Conservation (phyloP, 1,284 basidiomycete genomes). For the Cerioporus squamosus region DNA sequence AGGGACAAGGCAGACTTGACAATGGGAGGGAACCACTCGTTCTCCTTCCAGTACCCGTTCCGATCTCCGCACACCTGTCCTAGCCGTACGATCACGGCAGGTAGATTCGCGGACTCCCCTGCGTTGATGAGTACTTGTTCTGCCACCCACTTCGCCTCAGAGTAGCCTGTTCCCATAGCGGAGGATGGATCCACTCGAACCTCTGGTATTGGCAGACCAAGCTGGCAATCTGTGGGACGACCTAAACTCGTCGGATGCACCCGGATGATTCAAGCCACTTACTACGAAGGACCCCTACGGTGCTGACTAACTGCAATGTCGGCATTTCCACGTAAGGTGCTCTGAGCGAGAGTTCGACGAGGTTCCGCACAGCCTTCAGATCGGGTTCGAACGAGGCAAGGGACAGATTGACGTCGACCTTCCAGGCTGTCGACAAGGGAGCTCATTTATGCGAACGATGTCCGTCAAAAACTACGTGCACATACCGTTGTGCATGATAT, state of each 20-base stretch:
- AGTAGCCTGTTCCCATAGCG: constrained; percentile 41
- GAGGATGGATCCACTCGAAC: constrained; percentile 18
- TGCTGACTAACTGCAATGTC: constrained; percentile 34
- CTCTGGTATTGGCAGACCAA: constrained; percentile 6
- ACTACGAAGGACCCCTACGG: constrained; percentile 32
- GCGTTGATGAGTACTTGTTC: constrained; percentile 34
- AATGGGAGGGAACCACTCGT: constrained; percentile 49
- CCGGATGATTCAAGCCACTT: background rate
- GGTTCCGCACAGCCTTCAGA: constrained; percentile 19
- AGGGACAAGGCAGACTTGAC: constrained; percentile 37
- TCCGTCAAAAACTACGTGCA: background rate
- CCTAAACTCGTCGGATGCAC: no score
- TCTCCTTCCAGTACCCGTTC: constrained; percentile 46
- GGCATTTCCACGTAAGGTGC: constrained; percentile 24
- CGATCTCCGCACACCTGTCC: constrained; percentile 45
- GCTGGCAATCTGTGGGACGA: background rate
- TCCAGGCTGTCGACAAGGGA: constrained; percentile 32
- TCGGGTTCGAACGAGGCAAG: constrained; percentile 23
- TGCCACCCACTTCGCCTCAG: constrained; percentile 45
- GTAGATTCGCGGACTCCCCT: constrained; percentile 25
- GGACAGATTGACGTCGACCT: constrained; percentile 39
- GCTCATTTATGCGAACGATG: no score
- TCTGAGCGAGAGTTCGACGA: constrained; percentile 29
- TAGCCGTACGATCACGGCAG: constrained; percentile 39
- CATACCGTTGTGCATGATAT: constrained; percentile 40